phyloP scores from a whole-genome alignment of 345 rosid species.

The Cardiospermum halicacabum region DNA sequence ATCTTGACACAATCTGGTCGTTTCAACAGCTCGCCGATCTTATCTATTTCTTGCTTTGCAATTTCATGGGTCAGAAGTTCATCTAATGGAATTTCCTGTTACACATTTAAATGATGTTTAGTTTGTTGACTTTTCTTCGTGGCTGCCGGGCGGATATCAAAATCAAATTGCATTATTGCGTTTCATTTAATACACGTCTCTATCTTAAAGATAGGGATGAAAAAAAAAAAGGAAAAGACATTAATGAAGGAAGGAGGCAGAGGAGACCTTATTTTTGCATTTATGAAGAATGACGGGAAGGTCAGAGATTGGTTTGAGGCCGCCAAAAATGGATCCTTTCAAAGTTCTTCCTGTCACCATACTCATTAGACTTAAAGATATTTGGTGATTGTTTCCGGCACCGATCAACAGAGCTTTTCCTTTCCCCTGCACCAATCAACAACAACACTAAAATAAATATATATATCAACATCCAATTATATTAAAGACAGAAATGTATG shows the following conservation, averaged over 20 bases:
- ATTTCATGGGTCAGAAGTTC: slow-evolving; percentile 50
- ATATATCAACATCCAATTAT: too few species aligned
- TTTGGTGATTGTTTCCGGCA: slow-evolving; percentile 15
- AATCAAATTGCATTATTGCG: too few species aligned
- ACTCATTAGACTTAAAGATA: slow-evolving; percentile 19
- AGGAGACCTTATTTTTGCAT: slow-evolving; percentile 37
- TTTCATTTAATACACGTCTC: too few species aligned
- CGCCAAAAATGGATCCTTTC: slow-evolving; percentile 59
- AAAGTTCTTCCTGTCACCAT: slow-evolving; percentile 41
- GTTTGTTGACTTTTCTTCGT: too few species aligned
- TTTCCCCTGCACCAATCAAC: slow-evolving; percentile 44
- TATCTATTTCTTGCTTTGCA: slow-evolving; percentile 36
- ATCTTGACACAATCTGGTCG: slow-evolving; percentile 37
- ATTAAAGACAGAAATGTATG: too few species aligned
- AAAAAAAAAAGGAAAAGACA: neutral
- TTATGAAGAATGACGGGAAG: slow-evolving; percentile 38
- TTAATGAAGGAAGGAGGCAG: neutral
- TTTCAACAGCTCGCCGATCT: slow-evolving; percentile 33
- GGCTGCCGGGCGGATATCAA: too few species aligned
- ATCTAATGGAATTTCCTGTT: slow-evolving; percentile 47
- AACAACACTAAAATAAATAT: too few species aligned
- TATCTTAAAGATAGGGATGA: neutral
- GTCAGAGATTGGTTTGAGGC: slow-evolving; percentile 47
- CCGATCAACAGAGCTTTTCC: slow-evolving; percentile 47
- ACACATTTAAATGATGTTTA: too few species aligned